Evolutionary conservation across 176 grass and related monocot genomes (phyloP), one percentile per base, ranked within the genome.

Genomic region (Zizania latifolia): DNA sequence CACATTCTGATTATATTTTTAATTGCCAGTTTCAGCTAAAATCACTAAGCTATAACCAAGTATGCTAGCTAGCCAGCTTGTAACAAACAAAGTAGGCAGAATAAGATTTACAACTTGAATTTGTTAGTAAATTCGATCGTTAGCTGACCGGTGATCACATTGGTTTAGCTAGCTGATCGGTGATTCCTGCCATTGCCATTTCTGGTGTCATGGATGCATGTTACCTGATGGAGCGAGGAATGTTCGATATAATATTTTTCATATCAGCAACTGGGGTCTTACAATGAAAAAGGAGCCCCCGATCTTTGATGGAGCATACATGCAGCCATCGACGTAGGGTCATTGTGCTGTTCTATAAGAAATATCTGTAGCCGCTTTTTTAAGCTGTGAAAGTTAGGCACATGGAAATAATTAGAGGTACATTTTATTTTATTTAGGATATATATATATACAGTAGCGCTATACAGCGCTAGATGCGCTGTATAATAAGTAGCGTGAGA

Each of bases 161-260:
- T 59, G 35, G 59, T 74, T 15, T 74, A 58, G n/a, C n/a, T n/a
- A n/a, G n/a, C n/a, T n/a, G n/a, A n/a, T n/a, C n/a, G n/a, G n/a
- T n/a, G n/a, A n/a, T n/a, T n/a, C n/a, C n/a, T n/a, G n/a, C n/a
- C n/a, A n/a, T n/a, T n/a, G n/a, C n/a, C n/a, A n/a, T n/a, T n/a
- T n/a, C n/a, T n/a, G n/a, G n/a, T n/a, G n/a, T n/a, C n/a, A n/a
- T n/a, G n/a, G n/a, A n/a, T 21, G 68, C 68, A 70, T 70, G 68
- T 70, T 70, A 58, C 27, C 72, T 27, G n/a, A 12, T 76, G 29
- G 51, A 76, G 38, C 51, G 60, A 50, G n/a, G 72, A 77, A 77
- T 70, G 63, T 77, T 69, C 23, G 4, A 22, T 41, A 5, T 39
- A 48, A 50, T 70, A 22, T 50, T 48, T 72, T 35, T 63, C 40